These are phyloP conservation scores for Phytopythium helicoides DNA, from an alignment of 352 stramenopile genomes.

Conservation along the genomic window DNA sequence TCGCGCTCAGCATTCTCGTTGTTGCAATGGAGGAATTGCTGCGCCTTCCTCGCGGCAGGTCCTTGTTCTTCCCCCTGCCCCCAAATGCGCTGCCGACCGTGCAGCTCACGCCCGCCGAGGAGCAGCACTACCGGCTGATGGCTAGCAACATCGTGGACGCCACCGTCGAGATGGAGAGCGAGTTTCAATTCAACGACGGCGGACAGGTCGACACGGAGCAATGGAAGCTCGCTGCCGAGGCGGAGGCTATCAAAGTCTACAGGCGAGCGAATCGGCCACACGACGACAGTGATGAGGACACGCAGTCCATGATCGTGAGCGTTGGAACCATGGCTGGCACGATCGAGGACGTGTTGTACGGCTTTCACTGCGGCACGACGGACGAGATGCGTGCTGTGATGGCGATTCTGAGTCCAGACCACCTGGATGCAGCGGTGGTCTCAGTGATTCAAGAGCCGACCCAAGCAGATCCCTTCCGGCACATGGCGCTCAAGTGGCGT, in stretches of 20 bases:
- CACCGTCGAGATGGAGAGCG: background rate
- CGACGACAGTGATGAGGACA: background rate
- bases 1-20: no score
- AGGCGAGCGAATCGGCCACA: background rate
- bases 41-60: background rate
- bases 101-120: background rate
- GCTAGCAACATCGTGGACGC: background rate
- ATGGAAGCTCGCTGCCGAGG: background rate
- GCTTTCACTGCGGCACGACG: conserved; percentile 11
- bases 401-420: conserved; percentile 13
- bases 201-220: background rate
- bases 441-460: conserved; percentile 15
- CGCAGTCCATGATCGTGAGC: conserved; percentile 11
- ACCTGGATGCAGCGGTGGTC: conserved; percentile 22
- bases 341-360: conserved; percentile 18
- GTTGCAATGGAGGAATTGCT: conserved; percentile 1
- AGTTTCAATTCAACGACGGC: background rate
- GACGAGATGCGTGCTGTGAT: conserved; percentile 17
- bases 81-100: background rate
- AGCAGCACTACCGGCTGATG: background rate
- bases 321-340: conserved; percentile 14
- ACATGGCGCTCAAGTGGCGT: conserved; percentile 36
- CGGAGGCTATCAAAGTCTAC: background rate
- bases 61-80: background rate
- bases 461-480: conserved; percentile 26